Evolutionary conservation across 108 stramenopile species (phyloP), one percentile per base, ranked within the genome.

Genomic region (Chaetoceros tenuissimus): DNA sequence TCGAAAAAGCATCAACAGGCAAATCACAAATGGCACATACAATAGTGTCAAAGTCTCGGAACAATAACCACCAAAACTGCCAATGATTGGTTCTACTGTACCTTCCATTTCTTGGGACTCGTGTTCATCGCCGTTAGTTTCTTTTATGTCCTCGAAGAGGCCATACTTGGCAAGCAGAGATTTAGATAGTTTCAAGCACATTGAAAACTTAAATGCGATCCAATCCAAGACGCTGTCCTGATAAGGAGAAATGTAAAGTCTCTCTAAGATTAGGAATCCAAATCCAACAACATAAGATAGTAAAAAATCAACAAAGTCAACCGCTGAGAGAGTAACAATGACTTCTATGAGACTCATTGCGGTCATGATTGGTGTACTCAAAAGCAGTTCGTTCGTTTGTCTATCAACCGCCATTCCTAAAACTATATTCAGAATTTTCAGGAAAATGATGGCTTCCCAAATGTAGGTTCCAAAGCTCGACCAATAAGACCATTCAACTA

Each of bases 261-360:
- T 46, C 46, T 78, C 68, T 24, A 81, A 46, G 28, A 93, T 60
- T 29, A 81, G 66, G 17, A 93, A 72, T 3, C 85, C 89, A 28
- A 84, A 79, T n/a, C 78, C 82, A 19, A 93, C 80, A 50, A 84
- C 64, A 54, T 87, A 84, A 22, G 75, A 77, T 3, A 86, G 53
- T 8, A 94, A 62, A 61, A 94, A 90, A 66, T 89, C 92, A 67
- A 83, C 47, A 58, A 94, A 94, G 66, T 94, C 82, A 45, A 79
- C 69, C 2, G 86, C 79, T 16, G 75, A 77, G 49, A 88, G 74
- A 1, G 82, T 81, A 22, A 81, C 71, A 23, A 88, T 51, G 18
- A 62, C 73, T 55, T 75, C 67, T 10, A 86, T 60, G 27, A 87
- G 30, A n/a, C 68, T 81, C 45, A 86, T 53, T 46, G 78, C 72